phyloP scores from a whole-genome alignment of 345 rosid species.

The Euphorbia pulcherrima region DNA sequence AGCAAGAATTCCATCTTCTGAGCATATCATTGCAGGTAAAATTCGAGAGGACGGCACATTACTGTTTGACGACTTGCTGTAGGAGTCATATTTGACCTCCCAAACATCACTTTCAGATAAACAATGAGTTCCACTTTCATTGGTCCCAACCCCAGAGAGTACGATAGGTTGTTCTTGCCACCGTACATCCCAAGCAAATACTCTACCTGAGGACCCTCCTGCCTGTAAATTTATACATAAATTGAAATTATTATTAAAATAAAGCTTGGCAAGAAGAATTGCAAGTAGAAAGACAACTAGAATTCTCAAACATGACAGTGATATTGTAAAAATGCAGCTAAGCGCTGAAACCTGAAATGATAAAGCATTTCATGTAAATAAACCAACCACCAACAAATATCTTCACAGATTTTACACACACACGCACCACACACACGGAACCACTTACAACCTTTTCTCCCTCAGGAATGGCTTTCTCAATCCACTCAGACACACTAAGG shows the following conservation, averaged over 20 bases:
- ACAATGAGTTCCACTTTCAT: slow-evolving; percentile 31
- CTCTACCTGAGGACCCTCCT: slow-evolving; percentile 79
- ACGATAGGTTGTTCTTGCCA: slow-evolving; percentile 59
- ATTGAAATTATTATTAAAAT: slow-evolving; percentile 7
- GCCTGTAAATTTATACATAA: slow-evolving; percentile 41
- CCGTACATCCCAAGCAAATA: slow-evolving; percentile 90
- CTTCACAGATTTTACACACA: not conserved
- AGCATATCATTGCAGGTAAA: slow-evolving; percentile 80
- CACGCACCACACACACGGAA: no score
- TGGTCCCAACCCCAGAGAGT: slow-evolving; percentile 56
- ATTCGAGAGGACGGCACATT: slow-evolving; percentile 58
- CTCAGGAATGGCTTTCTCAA: no score
- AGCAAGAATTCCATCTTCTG: slow-evolving; percentile 92
- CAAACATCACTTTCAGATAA: slow-evolving; percentile 86
- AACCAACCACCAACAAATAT: not conserved
- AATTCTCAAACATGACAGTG: not conserved
- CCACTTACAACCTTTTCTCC: no score
- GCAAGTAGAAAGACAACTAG: not conserved
- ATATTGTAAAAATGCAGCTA: not conserved
- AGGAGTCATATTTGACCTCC: slow-evolving; percentile 73
- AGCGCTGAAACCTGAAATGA: not conserved
- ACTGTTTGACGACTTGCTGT: slow-evolving; percentile 46
- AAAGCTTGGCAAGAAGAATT: slow-evolving; percentile 3
- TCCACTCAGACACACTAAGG: no score
- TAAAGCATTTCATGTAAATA: no score